phyloP scores from a whole-genome alignment of 805 yeast species.

The Metschnikowia aberdeeniae region DNA sequence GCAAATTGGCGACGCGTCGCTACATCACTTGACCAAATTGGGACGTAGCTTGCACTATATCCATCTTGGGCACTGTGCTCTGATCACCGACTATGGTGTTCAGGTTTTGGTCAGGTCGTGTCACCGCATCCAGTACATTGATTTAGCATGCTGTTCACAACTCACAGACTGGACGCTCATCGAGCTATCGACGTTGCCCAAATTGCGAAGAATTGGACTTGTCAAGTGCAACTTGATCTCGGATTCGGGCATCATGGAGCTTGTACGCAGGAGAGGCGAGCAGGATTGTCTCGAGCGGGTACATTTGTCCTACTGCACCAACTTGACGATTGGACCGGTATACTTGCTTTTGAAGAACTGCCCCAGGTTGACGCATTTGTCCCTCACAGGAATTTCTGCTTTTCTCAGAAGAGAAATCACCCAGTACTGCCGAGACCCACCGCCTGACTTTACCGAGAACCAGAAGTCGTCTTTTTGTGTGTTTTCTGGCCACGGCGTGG shows the following conservation, averaged over 20 bases:
- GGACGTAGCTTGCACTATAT: conserved; percentile 82
- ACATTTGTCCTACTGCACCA: conserved; percentile 86
- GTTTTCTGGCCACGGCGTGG: conserved; percentile 87
- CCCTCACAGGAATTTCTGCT: conserved; percentile 88
- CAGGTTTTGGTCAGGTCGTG: conserved; percentile 69
- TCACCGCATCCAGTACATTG: conserved; percentile 84
- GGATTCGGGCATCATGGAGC: conserved; percentile 72
- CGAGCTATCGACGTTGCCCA: conserved; percentile 72
- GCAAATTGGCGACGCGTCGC: conserved; percentile 76
- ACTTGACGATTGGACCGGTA: conserved; percentile 74
- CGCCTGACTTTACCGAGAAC: conserved; percentile 82
- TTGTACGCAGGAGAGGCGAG: conserved; percentile 62
- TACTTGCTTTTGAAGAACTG: conserved; percentile 70
- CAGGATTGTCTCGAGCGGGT: conserved; percentile 88
- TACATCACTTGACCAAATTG: conserved; percentile 64
- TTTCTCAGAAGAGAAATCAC: conserved; percentile 83
- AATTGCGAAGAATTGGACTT: conserved; percentile 83
- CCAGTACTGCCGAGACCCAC: conserved; percentile 85
- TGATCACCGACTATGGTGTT: conserved; percentile 88
- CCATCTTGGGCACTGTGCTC: conserved; percentile 90
- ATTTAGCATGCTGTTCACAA: conserved; percentile 90
- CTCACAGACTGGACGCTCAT: conserved; percentile 78
- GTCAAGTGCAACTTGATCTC: conserved; percentile 88
- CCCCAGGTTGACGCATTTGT: conserved; percentile 82
- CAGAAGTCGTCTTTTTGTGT: conserved; percentile 89